A percentile compares a stretch with the other conserved stretches of the same genome.
These are phyloP conservation scores for Eustoma russellianum DNA, from an alignment of 257 asterid species.

Conservation along the genomic window DNA sequence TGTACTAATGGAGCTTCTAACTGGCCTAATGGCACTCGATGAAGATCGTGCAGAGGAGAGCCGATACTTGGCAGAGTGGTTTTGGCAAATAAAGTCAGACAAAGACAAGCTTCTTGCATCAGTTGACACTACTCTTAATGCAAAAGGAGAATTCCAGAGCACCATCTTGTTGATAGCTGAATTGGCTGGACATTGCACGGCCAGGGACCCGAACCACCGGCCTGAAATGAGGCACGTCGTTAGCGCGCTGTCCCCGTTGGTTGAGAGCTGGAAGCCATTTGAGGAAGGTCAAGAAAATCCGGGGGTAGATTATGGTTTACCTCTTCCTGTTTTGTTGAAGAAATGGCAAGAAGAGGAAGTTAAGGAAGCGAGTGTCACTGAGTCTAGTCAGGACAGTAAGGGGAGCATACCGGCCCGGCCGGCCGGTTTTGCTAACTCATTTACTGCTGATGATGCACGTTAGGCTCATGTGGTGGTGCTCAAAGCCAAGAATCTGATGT, in stretches of 20 bases:
- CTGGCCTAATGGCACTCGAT: slow-evolving; percentile 61
- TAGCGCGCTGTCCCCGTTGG: slow-evolving; percentile 40
- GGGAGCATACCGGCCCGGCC: slow-evolving; percentile 64
- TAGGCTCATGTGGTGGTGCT: slow-evolving; percentile 9
- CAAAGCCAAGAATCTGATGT: too few relatives aligned
- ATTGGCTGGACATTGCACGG: slow-evolving; percentile 75
- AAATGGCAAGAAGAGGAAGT: slow-evolving; percentile 48
- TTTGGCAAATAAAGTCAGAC: slow-evolving; percentile 46
- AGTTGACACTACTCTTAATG: slow-evolving; percentile 46
- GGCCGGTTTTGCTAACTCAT: slow-evolving; percentile 47
- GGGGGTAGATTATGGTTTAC: slow-evolving; percentile 28
- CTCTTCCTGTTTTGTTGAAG: slow-evolving; percentile 56
- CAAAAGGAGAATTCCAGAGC: slow-evolving; percentile 32
- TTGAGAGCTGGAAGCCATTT: slow-evolving; percentile 53
- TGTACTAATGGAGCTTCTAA: slow-evolving; percentile 64
- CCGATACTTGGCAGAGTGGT: slow-evolving; percentile 68
- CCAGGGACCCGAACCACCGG: slow-evolving; percentile 59
- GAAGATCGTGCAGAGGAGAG: slow-evolving; percentile 60
- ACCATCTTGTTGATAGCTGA: slow-evolving; percentile 39
- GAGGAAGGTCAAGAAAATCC: slow-evolving; percentile 29
- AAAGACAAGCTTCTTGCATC: slow-evolving; percentile 36
- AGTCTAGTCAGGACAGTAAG: slow-evolving; percentile 45
- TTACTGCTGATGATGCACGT: slow-evolving; percentile 61
- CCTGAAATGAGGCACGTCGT: slow-evolving; percentile 81
- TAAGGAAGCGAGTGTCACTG: slow-evolving; percentile 23